Conservation (phyloP, 2,329 filamentous ascomycete species). For the Sclerotinia trifoliorum region DNA sequence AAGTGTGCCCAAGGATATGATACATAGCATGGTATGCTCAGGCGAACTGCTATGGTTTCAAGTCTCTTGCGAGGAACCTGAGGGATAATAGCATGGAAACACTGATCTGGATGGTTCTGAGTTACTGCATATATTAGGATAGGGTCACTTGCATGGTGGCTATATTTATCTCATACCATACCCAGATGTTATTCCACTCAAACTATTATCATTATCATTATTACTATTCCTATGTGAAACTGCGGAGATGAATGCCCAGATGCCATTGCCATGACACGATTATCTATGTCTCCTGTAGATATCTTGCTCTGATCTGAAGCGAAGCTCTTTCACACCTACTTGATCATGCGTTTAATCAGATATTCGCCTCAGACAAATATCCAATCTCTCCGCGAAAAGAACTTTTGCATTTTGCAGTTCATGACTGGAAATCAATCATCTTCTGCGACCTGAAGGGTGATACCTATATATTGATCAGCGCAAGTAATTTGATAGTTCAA, state of each 20-base stretch:
- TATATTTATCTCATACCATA: not conserved
- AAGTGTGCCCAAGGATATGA: not conserved
- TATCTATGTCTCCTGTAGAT: not conserved
- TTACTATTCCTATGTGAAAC: not conserved
- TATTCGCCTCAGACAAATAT: not conserved
- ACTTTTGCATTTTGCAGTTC: not conserved
- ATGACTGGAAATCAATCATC: too few species aligned
- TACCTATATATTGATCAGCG: not conserved
- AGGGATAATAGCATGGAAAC: not conserved
- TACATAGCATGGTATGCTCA: not conserved
- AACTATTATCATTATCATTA: not conserved
- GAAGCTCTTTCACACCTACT: not conserved
- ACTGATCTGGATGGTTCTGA: not conserved
- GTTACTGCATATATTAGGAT: not conserved
- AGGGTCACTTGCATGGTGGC: not conserved
- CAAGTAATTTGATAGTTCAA: not conserved
- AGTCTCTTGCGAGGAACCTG: not conserved
- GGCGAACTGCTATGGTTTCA: not conserved
- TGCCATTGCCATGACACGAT: too few species aligned
- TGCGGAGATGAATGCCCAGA: not conserved
- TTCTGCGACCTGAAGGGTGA: not conserved
- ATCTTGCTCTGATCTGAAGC: too few species aligned
- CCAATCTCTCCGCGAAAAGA: not conserved
- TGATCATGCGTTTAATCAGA: not conserved
- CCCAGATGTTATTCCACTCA: not conserved